phyloP scores from a whole-genome alignment of 2,329 filamentous ascomycete genomes.

The Cladosporium sp. region DNA sequence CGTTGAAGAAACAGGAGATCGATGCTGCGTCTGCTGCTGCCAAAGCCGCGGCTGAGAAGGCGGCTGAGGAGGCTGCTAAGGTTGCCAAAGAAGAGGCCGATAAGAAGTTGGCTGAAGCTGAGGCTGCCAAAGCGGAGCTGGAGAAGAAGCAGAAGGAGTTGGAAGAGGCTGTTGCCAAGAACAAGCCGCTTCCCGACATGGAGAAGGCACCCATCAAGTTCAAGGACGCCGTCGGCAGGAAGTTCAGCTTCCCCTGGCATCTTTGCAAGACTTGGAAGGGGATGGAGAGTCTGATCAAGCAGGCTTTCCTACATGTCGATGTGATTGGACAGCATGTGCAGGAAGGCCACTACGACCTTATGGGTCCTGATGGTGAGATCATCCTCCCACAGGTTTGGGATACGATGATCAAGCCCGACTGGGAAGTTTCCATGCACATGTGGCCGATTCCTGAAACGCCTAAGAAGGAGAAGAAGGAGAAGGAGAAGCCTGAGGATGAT shows the following conservation, averaged over 20 bases:
- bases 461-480: conserved; percentile 17
- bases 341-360: conserved; percentile 45
- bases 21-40: conserved; percentile 34
- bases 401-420: conserved; percentile 44
- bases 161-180: conserved; percentile 45
- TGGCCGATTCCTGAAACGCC: conserved; percentile 41
- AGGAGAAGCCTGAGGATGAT: conserved; percentile 15
- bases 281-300: conserved; percentile 47
- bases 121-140: conserved; percentile 48
- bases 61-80: conserved; percentile 47
- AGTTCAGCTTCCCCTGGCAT: conserved; percentile 88
- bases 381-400: conserved; percentile 49
- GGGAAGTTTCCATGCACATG: conserved; percentile 47
- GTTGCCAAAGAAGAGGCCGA: conserved; percentile 41
- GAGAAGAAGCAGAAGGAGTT: conserved; percentile 47
- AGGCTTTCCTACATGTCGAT: conserved; percentile 47
- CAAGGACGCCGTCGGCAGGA: conserved; percentile 85
- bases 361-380: conserved; percentile 46
- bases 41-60: conserved; percentile 39
- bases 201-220: conserved; percentile 75
- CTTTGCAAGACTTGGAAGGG: conserved; percentile 64
- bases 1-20: conserved; percentile 25
- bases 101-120: conserved; percentile 53
- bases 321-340: conserved; percentile 43
- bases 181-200: conserved; percentile 48